phyloP scores from a whole-genome alignment of 139 green algal species.

The Volvox reticuliferus region DNA sequence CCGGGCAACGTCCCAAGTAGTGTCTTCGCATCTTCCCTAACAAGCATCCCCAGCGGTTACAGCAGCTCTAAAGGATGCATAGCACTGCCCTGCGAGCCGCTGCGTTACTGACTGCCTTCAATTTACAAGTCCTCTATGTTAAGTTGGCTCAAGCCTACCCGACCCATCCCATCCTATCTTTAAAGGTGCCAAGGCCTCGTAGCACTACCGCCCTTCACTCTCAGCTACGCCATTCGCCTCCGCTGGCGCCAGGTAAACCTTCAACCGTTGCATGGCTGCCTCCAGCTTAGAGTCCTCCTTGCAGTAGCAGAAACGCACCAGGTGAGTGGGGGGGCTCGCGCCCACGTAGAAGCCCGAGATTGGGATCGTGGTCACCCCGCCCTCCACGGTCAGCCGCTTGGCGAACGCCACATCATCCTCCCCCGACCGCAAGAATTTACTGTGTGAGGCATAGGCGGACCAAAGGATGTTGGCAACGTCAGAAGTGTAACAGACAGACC shows the following conservation, averaged over 20 bases:
- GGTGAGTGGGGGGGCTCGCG: constrained; percentile 50
- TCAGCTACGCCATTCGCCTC: neutral
- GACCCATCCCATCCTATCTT: neutral
- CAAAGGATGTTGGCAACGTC: too few relatives aligned
- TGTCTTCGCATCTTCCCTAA: too few relatives aligned
- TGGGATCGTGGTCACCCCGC: constrained; percentile 83
- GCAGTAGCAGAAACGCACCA: constrained; percentile 87
- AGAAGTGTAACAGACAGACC: too few relatives aligned
- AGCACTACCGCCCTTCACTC: neutral
- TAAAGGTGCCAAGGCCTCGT: too few relatives aligned
- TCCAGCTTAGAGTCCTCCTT: constrained; percentile 84
- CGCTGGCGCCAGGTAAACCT: constrained; percentile 60
- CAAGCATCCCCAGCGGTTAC: too few relatives aligned
- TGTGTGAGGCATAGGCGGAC: neutral
- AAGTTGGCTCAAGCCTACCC: too few relatives aligned
- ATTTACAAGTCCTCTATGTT: too few relatives aligned
- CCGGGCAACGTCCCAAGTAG: too few relatives aligned
- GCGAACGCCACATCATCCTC: constrained; percentile 78
- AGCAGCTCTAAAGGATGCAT: too few relatives aligned
- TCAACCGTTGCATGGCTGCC: constrained; percentile 62
- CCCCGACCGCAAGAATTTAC: constrained; percentile 51
- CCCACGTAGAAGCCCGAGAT: constrained; percentile 64
- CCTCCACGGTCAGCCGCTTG: constrained; percentile 75
- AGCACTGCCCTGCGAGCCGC: too few relatives aligned
- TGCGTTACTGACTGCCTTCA: too few relatives aligned